A percentile compares a stretch with the other conserved stretches of the same genome.
Conservation (phyloP, 208 protist genomes). For the Trypanosoma lewisi region DNA sequence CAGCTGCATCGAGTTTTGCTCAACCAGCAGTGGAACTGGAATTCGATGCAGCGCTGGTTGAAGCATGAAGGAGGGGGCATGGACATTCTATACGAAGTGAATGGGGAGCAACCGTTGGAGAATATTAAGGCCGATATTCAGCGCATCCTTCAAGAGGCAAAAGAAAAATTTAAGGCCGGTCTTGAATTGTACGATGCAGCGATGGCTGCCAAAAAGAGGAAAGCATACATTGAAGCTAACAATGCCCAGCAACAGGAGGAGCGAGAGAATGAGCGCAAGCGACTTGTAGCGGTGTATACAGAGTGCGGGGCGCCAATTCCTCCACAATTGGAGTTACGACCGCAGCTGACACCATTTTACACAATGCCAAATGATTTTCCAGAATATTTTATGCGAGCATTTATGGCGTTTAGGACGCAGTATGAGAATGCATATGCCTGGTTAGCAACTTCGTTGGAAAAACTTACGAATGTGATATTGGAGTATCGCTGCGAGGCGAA, state of each 20-base stretch:
- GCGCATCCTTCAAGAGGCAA: constrained; percentile 28
- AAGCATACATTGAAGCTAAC: constrained; percentile 34
- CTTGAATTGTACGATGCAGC: constrained; percentile 37
- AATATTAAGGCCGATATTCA: constrained; percentile 34
- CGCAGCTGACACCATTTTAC: constrained; percentile 17
- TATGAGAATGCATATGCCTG: constrained; percentile 57
- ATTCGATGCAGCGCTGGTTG: constrained; percentile 44
- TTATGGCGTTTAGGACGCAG: constrained; percentile 33
- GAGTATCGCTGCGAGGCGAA: constrained; percentile 41
- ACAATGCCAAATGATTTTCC: constrained; percentile 38
- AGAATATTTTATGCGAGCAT: constrained; percentile 37
- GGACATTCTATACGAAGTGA: constrained; percentile 54
- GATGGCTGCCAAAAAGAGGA: constrained; percentile 36
- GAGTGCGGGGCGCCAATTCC: constrained; percentile 73
- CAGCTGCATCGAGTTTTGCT: constrained; percentile 71
- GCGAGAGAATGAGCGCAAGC: constrained; percentile 68
- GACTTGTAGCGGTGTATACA: constrained; percentile 56
- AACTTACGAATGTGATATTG: constrained; percentile 40
- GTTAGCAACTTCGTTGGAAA: constrained; percentile 29
- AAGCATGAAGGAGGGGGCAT: constrained; percentile 23
- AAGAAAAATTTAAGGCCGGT: constrained; percentile 33
- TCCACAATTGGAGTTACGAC: constrained; percentile 33
- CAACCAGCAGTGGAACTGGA: constrained; percentile 61
- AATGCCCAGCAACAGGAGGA: constrained; percentile 37
- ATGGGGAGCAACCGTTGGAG: constrained; percentile 42